Evolutionary conservation across 106 monocot genomes (phyloP).

Genomic region (Phalaenopsis aphrodite): DNA sequence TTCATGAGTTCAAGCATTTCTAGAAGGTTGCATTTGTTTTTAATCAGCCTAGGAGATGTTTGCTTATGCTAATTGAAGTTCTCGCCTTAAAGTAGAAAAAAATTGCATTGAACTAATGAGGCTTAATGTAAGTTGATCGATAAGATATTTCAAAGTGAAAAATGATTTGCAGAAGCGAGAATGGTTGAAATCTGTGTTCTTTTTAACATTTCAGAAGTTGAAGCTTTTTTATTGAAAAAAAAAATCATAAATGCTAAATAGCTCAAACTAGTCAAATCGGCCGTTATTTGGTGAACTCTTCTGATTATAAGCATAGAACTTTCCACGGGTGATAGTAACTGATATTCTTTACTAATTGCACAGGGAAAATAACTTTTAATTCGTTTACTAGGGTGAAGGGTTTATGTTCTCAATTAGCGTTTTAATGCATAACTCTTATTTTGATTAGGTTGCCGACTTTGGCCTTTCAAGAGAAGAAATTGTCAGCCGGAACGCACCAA

Average conservation of each 20-base stretch:
- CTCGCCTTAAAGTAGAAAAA: neutral
- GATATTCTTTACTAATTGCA: neutral
- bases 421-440: conserved; percentile 6
- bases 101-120: neutral
- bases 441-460: conserved; percentile 81
- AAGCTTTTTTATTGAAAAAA: conserved; percentile 1
- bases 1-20: neutral
- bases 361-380: neutral
- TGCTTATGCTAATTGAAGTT: neutral
- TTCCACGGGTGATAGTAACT: neutral
- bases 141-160: neutral
- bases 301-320: neutral
- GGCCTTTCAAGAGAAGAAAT: conserved; percentile 89
- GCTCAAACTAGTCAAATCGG: too few relatives aligned
- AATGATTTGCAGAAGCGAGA: neutral
- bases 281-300: neutral
- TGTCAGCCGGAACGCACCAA: conserved; percentile 39
- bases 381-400: neutral
- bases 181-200: neutral
- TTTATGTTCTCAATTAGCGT: neutral
- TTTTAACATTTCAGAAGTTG: neutral
- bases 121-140: neutral
- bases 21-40: neutral
- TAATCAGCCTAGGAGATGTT: neutral
- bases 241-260: neutral